Base-by-base conservation (phyloP, 148 eudicot species). In the Heliamphora exappendiculata region DNA sequence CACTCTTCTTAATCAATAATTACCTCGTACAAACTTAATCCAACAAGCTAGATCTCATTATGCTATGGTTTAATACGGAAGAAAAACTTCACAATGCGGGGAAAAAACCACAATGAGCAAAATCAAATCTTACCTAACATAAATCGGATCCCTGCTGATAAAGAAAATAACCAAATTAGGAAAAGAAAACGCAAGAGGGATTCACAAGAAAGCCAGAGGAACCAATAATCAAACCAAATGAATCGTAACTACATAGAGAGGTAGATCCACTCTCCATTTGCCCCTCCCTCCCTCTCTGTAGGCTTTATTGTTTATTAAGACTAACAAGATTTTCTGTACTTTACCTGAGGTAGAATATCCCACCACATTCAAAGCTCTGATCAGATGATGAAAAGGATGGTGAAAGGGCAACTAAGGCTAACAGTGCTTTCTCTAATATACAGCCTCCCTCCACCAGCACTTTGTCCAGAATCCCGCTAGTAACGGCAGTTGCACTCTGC, bases 351-450 rank as follows among this genome's bases (percentile, higher is more conserved):
- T 16, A 8, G 28, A 39, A 41, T 72, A 20, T 36, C 6, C 29
- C 47, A 72, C 64, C 47, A 54, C 47, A 42, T 54, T 72, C 64
- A 13, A 71, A 54, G 47, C 33, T 54, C n/a, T 10, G 36, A 72
- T 28, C 66, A 39, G 34, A 58, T 58, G 16, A 24, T 41, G 22
- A 14, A 39, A n/a, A 74, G 22, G 31, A 14, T 6, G 7, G 22
- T 19, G 28, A 39, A 58, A 20, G 67, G 1, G 22, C 37, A 12
- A 41, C 33, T 22, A 24, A n/a, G 33, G 76, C 37, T 54, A 73
- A 37, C 44, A n/a, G 65, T 50, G 31, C 39, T 33, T 17, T 29
- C 17, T 44, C 19, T 9, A 41, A 42, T 41, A 26, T 9, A 28
- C 36, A 16, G 59, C 50, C 39, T 74, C 77, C 24, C 37, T 28